These are phyloP conservation scores for Ceratobasidium theobromae DNA, from an alignment of 1,284 basidiomycete genomes.

Conservation along the genomic window DNA sequence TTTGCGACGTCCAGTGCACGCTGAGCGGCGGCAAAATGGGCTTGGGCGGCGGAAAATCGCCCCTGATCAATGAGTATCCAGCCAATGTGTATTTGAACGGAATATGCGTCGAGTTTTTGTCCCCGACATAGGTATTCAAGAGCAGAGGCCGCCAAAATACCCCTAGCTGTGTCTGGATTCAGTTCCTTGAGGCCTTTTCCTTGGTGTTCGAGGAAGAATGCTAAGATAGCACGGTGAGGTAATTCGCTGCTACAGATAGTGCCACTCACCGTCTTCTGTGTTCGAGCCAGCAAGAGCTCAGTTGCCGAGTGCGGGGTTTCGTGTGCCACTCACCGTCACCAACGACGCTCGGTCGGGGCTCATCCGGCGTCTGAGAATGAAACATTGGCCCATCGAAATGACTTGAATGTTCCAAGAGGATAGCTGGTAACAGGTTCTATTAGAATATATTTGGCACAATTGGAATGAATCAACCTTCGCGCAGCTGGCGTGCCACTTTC, in stretches of 20 bases:
- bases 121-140: neutral
- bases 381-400: slow-evolving; percentile 15
- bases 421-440: neutral
- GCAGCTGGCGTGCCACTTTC: neutral
- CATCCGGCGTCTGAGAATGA: neutral
- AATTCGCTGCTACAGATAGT: neutral
- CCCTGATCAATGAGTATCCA: neutral
- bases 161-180: neutral
- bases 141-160: neutral
- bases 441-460: neutral
- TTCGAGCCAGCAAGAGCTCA: neutral
- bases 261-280: slow-evolving; percentile 17
- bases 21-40: slow-evolving; percentile 1
- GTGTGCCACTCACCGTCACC: slow-evolving; percentile 4
- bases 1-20: neutral
- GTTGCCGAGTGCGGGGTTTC: neutral
- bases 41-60: neutral
- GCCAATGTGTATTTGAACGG: slow-evolving; percentile 9
- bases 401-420: neutral
- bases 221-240: neutral
- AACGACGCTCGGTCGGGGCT: slow-evolving; percentile 16
- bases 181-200: neutral
- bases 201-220: neutral
- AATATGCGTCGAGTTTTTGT: neutral
- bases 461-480: neutral